These are phyloP conservation scores for Alternaria ethzedia DNA, from an alignment of 2,329 filamentous ascomycete species.

Conservation along the genomic window DNA sequence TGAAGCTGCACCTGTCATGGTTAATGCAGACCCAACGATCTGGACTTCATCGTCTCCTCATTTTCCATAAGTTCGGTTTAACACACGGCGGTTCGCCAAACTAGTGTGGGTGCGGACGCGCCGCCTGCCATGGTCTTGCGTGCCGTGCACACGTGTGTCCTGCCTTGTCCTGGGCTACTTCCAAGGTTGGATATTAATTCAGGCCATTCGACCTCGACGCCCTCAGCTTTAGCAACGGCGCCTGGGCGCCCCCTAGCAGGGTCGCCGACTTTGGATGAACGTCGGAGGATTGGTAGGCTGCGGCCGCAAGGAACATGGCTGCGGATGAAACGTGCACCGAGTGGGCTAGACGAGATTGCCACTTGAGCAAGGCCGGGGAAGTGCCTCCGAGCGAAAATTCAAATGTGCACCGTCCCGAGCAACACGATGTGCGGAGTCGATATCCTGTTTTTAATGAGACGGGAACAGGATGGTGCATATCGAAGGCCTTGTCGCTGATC, in stretches of 20 bases:
- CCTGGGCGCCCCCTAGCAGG: neutral
- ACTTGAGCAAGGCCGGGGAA: neutral
- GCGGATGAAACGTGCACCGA: constrained; percentile 3
- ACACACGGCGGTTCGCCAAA: neutral
- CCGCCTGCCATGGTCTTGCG: neutral
- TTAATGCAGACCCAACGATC: neutral
- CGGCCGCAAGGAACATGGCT: constrained; percentile 7
- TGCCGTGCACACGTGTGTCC: neutral
- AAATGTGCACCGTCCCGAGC: neutral
- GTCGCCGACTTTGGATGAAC: neutral
- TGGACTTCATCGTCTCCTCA: neutral
- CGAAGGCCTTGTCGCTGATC: neutral
- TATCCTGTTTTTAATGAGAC: neutral
- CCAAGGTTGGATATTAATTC: neutral
- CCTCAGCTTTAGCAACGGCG: neutral
- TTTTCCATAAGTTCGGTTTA: constrained; percentile 3
- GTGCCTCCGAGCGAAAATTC: neutral
- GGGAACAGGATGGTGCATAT: neutral
- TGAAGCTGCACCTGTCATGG: neutral
- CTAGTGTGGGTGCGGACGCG: neutral
- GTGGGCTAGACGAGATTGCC: neutral
- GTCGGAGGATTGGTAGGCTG: neutral
- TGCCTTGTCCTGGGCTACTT: neutral
- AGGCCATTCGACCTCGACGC: neutral
- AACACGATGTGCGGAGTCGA: neutral